Percentiles rank a stretch among this genome's conserved stretches.
These are phyloP conservation scores for Aphanomyces astaci DNA, from an alignment of 352 stramenopile genomes.

Conservation along the genomic window DNA sequence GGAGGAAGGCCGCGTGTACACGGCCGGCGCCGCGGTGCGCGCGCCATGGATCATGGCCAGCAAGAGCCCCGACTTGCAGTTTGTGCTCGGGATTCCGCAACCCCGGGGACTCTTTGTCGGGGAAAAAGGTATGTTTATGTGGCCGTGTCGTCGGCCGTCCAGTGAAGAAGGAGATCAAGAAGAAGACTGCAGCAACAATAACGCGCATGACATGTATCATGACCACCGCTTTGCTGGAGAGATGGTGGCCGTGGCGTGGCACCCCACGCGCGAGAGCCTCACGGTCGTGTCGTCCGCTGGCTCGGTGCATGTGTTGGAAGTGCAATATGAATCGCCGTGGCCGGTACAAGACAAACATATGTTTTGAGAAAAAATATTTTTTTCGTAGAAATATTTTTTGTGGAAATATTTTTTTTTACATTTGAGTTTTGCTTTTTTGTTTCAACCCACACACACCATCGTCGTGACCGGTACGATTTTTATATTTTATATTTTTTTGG, in stretches of 20 bases:
- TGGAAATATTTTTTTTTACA: too few relatives aligned
- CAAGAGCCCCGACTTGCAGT: constrained; percentile 56
- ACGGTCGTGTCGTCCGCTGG: constrained; percentile 58
- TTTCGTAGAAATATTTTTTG: too few relatives aligned
- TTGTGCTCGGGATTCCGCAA: constrained; percentile 67
- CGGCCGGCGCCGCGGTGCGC: constrained; percentile 50
- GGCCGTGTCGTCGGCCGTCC: constrained; percentile 31
- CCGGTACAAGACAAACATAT: too few relatives aligned
- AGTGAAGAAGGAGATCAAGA: background rate
- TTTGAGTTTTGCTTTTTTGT: too few relatives aligned
- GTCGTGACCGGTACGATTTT: too few relatives aligned
- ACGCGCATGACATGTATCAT: constrained; percentile 63
- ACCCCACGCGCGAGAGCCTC: constrained; percentile 43
- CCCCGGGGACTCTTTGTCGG: constrained; percentile 62
- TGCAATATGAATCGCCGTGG: constrained; percentile 67
- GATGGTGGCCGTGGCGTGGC: constrained; percentile 52
- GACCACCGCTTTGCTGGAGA: constrained; percentile 70
- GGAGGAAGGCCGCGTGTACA: constrained; percentile 43
- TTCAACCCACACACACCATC: too few relatives aligned
- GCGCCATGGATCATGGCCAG: constrained; percentile 64
- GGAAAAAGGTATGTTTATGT: constrained; percentile 74
- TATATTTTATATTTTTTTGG: too few relatives aligned
- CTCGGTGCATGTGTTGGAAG: constrained; percentile 58
- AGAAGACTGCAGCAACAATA: constrained; percentile 29
- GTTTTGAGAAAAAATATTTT: too few relatives aligned